Base-by-base conservation (phyloP, 140 eudicot genomes). In the Stevia rebaudiana region DNA sequence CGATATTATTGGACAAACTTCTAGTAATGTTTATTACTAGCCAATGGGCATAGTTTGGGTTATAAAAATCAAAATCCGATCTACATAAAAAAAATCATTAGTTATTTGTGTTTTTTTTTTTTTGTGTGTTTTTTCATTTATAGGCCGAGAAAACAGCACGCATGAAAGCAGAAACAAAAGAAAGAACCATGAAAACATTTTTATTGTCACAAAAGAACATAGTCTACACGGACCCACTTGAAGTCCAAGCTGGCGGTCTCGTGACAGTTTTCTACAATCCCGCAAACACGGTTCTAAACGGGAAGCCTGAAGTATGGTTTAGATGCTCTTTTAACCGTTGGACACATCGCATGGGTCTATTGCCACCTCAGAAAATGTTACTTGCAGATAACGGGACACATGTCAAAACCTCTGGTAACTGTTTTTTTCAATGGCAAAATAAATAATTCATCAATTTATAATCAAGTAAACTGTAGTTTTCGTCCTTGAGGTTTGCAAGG, bases 321-420 rank as follows among this genome's bases (percentile, higher is more conserved):
- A 81, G 94, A 83, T 78, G 99, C 62, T 94, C 94, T 28, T 94
- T 94, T 76, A 94, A 94, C 70, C 94, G 94, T 19, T 94, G 99
- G 99, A 88, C 99, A 49, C 97, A 94, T 56, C 89, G 84, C 50
- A 22, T 78, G 75, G 97, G 99, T 18, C 85, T 81, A 48, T 80
- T 94, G 80, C 84, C 94, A 48, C 94, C 97, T 55, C 95, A 81
- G 75, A 80, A 81, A 75, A 94, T 94, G 99, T 39, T 83, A 78
- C 94, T 94, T 52, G 86, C 83, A 28, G 85, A 80, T 49, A 80
- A 80, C 53, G 83, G 82, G 28, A 66, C 87, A 48, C 94, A 83
- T 78, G 86, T 85, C 55, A 81, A 76, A 79, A 72, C 95, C 71
- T 79, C 81, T 3, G 95, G 96, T 92, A 56, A 76, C 76, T 24